These are phyloP conservation scores for Exophiala spinifera DNA, from an alignment of 2,329 filamentous ascomycete genomes.

Conservation along the genomic window DNA sequence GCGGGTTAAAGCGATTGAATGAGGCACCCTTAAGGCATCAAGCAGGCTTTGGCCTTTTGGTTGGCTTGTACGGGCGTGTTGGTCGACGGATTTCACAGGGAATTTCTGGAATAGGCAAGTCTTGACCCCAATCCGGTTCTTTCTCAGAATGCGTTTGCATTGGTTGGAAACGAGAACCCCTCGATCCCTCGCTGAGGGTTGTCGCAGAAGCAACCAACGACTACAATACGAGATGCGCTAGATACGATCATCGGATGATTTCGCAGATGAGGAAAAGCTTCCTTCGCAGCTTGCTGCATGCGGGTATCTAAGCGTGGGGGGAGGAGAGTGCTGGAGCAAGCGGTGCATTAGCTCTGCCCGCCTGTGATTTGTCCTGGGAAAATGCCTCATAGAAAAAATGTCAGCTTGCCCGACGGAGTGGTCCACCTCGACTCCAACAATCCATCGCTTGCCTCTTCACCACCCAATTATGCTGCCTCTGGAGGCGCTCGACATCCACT, in stretches of 20 bases:
- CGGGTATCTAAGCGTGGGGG: constrained; percentile 8
- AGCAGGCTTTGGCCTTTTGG: constrained; percentile 14
- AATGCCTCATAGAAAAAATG: constrained; percentile 26
- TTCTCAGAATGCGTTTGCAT: background rate
- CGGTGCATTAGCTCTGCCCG: constrained; percentile 19
- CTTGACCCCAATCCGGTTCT: constrained; percentile 6
- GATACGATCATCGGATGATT: background rate
- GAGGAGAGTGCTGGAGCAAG: background rate
- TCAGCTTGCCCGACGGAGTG: constrained; percentile 3
- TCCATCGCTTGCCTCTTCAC: background rate
- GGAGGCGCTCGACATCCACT: background rate
- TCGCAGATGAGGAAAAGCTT: background rate
- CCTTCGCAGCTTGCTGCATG: background rate
- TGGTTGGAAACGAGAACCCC: background rate
- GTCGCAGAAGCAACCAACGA: no score
- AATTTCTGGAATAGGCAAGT: constrained; percentile 3
- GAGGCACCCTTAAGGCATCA: no score
- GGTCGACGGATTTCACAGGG: constrained; percentile 12
- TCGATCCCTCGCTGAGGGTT: background rate
- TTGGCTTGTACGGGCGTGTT: constrained; percentile 17
- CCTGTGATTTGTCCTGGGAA: constrained; percentile 19
- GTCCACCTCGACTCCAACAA: background rate
- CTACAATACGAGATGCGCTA: background rate
- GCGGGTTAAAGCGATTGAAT: no score
- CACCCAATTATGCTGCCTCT: background rate